Conservation (phyloP, 2,329 filamentous ascomycete genomes). For the Sporothrix pallida region DNA sequence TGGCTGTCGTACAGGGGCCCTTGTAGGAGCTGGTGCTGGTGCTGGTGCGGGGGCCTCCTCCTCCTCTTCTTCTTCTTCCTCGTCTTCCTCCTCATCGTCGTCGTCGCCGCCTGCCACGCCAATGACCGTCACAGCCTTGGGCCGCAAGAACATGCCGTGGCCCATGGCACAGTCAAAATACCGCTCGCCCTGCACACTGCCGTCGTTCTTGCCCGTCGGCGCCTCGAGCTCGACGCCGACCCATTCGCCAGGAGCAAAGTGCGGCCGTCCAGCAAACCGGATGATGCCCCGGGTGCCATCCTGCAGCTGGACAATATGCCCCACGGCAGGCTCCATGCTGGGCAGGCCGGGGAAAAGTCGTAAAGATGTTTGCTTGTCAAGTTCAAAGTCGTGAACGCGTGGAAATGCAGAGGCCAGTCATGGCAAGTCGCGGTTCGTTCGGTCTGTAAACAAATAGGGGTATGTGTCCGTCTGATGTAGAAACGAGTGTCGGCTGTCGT, state of each 20-base stretch:
- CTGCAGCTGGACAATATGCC: slow-evolving; percentile 78
- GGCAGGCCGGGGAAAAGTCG: background rate
- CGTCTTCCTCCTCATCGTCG: slow-evolving; percentile 21
- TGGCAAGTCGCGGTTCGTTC: slow-evolving; percentile 21
- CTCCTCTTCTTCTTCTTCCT: slow-evolving; percentile 35
- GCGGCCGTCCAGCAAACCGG: slow-evolving; percentile 79
- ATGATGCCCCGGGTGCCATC: slow-evolving; percentile 79
- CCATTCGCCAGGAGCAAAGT: slow-evolving; percentile 84
- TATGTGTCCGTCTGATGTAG: background rate
- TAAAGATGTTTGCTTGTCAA: background rate
- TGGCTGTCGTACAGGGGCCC: slow-evolving; percentile 36
- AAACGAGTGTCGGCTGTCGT: background rate
- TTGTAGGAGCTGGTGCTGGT: slow-evolving; percentile 41
- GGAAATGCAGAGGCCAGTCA: slow-evolving; percentile 6
- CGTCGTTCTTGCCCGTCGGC: slow-evolving; percentile 88
- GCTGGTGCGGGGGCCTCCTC: slow-evolving; percentile 44
- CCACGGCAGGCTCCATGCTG: slow-evolving; percentile 61
- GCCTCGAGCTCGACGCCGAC: slow-evolving; percentile 87
- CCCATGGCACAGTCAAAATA: slow-evolving; percentile 87
- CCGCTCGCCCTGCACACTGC: slow-evolving; percentile 81
- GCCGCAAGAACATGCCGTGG: slow-evolving; percentile 82
- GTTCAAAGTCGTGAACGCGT: slow-evolving; percentile 31
- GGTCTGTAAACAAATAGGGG: background rate
- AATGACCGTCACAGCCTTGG: slow-evolving; percentile 68
- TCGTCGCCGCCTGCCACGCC: slow-evolving; percentile 41